Percentiles rank a stretch among this genome's conserved stretches.
Evolutionary conservation across 805 yeast species (phyloP).

Genomic region (Wickerhamomyces mucosus): DNA sequence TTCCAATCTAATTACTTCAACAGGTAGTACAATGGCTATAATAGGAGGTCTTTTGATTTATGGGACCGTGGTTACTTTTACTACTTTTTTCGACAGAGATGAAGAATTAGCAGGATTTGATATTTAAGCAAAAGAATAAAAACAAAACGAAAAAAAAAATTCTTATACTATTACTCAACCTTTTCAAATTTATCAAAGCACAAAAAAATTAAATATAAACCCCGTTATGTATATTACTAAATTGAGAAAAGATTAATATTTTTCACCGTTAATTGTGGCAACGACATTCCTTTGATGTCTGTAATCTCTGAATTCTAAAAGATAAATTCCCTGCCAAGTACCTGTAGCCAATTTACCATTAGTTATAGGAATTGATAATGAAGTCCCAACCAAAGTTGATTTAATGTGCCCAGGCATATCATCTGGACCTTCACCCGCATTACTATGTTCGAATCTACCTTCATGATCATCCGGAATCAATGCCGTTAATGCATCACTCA

Average conservation of each 20-base stretch:
- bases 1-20: constrained; percentile 44
- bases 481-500: constrained; percentile 52
- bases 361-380: constrained; percentile 56
- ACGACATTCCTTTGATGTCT: constrained; percentile 56
- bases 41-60: constrained; percentile 63
- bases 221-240: no score
- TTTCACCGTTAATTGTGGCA: constrained; percentile 64
- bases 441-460: constrained; percentile 17
- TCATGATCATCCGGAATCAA: constrained; percentile 54
- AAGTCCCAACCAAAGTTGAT: constrained; percentile 52
- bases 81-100: constrained; percentile 49
- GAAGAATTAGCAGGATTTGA: constrained; percentile 24
- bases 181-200: no score
- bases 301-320: constrained; percentile 62
- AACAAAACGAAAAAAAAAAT: background rate
- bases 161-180: no score
- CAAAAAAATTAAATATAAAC: no score
- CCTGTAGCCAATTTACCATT: constrained; percentile 64
- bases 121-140: constrained; percentile 2
- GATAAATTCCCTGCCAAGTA: constrained; percentile 81
- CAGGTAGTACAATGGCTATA: constrained; percentile 54
- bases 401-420: constrained; percentile 82
- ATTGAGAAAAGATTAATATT: background rate
- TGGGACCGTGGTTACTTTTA: constrained; percentile 63
- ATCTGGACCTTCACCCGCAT: constrained; percentile 68